phyloP scores from a whole-genome alignment of 352 stramenopile species.

The Phytophthora parvispora region DNA sequence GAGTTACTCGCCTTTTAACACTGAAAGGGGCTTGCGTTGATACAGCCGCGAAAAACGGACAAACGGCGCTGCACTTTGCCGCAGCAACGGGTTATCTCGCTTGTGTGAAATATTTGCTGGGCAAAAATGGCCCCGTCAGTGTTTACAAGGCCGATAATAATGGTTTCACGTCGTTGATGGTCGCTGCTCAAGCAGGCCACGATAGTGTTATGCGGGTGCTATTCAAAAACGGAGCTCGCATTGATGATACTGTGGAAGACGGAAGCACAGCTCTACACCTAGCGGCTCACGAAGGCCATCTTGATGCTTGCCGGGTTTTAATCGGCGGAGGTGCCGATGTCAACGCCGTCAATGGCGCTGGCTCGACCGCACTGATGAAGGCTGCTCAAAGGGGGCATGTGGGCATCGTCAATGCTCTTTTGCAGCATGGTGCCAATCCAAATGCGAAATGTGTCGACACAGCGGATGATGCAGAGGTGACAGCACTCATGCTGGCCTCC shows the following conservation, averaged over 20 bases:
- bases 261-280: constrained; percentile 7
- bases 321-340: constrained; percentile 1
- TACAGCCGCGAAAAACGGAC: neutral
- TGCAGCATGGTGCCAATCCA: neutral
- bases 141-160: neutral
- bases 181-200: neutral
- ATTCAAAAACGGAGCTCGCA: neutral
- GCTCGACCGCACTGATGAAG: neutral
- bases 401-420: neutral
- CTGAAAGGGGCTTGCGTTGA: neutral
- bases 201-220: constrained; percentile 1
- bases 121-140: too few relatives aligned
- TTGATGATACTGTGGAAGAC: neutral
- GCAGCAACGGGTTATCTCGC: neutral
- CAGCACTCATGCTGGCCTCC: neutral
- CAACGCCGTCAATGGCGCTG: constrained; percentile 1
- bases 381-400: neutral
- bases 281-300: neutral
- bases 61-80: constrained; percentile 2
- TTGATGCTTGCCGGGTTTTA: neutral
- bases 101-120: neutral
- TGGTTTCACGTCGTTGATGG: neutral
- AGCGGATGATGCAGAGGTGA: neutral
- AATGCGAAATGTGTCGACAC: neutral
- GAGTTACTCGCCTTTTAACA: neutral